Percentiles rank a stretch among this genome's conserved stretches.
phyloP scores from a whole-genome alignment of 1,284 basidiomycete species.

The Porogramme epimiltina region DNA sequence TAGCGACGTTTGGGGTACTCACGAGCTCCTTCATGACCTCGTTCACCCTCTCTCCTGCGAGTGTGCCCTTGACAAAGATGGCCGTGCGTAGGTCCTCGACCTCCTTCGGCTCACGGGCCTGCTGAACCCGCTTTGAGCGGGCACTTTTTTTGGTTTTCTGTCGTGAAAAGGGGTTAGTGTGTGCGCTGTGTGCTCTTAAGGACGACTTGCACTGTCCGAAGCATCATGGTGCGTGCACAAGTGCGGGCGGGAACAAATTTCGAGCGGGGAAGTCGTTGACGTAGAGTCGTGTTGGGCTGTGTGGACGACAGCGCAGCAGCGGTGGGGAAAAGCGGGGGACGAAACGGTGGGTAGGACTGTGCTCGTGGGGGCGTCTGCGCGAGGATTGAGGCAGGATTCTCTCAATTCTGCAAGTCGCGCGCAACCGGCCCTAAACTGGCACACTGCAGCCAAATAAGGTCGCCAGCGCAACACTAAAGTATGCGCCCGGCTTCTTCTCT shows the following conservation, averaged over 20 bases:
- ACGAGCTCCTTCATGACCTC: constrained; percentile 89
- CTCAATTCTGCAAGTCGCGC: too few relatives aligned
- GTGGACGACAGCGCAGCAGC: too few relatives aligned
- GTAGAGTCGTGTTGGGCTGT: too few relatives aligned
- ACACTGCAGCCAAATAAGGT: too few relatives aligned
- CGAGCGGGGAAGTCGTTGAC: constrained; percentile 5
- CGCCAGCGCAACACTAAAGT: too few relatives aligned
- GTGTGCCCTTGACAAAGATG: constrained; percentile 90
- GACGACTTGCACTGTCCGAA: constrained; percentile 40
- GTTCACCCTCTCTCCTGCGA: constrained; percentile 82
- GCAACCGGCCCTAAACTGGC: too few relatives aligned
- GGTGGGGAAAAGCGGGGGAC: too few relatives aligned
- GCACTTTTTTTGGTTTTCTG: constrained; percentile 98
- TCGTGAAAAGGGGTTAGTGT: background rate
- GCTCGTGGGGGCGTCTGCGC: too few relatives aligned
- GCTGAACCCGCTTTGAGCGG: constrained; percentile 91
- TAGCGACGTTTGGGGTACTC: constrained; percentile 34
- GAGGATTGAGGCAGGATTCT: too few relatives aligned
- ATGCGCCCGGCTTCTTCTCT: too few relatives aligned
- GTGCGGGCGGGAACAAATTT: constrained; percentile 6
- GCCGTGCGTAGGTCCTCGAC: constrained; percentile 85
- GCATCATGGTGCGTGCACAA: constrained; percentile 28
- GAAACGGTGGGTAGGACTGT: too few relatives aligned
- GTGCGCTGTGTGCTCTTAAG: background rate
- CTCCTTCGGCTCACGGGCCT: constrained; percentile 86